Conservation (phyloP, 1,139 yeast species). For the Scheffersomyces illinoinensis region DNA sequence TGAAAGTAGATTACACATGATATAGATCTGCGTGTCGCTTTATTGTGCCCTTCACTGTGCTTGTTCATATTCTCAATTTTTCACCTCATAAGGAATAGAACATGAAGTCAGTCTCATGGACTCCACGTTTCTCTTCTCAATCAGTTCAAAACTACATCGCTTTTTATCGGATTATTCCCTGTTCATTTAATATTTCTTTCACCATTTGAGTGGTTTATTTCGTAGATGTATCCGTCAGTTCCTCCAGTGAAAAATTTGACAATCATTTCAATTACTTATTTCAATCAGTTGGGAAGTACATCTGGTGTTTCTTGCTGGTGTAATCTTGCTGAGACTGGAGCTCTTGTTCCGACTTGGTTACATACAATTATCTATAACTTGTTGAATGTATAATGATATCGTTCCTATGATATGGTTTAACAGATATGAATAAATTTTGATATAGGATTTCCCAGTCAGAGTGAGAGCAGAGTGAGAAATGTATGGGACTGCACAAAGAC, state of each 20-base stretch:
- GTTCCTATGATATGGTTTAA: neutral
- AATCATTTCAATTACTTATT: neutral
- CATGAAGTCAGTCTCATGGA: neutral
- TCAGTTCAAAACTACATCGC: neutral
- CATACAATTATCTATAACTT: slow-evolving; percentile 16
- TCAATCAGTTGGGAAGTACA: neutral
- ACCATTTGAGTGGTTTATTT: neutral
- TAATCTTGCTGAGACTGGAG: neutral
- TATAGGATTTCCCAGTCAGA: neutral
- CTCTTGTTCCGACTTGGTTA: slow-evolving; percentile 1
- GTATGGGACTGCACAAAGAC: neutral
- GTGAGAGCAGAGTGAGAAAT: neutral
- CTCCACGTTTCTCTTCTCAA: neutral
- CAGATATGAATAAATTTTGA: neutral
- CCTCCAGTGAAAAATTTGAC: neutral
- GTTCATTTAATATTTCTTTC: neutral
- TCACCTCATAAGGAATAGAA: neutral
- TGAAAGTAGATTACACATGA: neutral
- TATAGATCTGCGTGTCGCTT: neutral
- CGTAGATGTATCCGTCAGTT: neutral
- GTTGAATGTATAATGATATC: slow-evolving; percentile 9
- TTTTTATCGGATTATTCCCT: neutral
- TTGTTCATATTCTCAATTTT: neutral
- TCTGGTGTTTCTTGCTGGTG: neutral
- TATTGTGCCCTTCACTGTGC: neutral